Percentiles rank a stretch among this genome's conserved stretches.
These are phyloP conservation scores for Penicillium decumbens DNA, from an alignment of 2,329 filamentous ascomycete species.

Conservation along the genomic window DNA sequence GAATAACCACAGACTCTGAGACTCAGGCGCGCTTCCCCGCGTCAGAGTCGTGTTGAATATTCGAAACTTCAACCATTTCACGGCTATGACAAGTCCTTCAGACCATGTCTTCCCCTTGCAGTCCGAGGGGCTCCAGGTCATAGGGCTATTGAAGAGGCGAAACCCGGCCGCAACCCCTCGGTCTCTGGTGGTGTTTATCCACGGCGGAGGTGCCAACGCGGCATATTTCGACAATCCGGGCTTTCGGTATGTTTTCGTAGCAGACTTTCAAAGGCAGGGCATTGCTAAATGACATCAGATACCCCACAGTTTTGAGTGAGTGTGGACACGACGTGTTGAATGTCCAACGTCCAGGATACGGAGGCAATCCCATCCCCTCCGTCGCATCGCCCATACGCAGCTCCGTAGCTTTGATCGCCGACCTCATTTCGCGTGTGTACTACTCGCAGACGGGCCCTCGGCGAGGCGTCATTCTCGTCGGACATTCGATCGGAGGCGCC, in stretches of 20 bases:
- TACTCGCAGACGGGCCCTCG: background rate
- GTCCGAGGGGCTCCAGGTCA: background rate
- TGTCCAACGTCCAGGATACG: background rate
- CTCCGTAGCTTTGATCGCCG: background rate
- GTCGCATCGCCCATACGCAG: background rate
- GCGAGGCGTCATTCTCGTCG: conserved; percentile 11
- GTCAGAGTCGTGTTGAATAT: no score
- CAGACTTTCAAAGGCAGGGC: background rate
- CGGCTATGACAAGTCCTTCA: background rate
- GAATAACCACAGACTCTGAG: background rate
- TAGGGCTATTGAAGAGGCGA: background rate
- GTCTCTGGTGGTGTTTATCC: background rate
- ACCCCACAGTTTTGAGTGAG: background rate
- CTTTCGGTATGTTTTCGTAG: background rate
- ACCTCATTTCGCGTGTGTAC: background rate
- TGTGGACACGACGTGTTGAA: background rate
- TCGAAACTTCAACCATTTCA: background rate
- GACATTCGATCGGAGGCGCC: conserved; percentile 14
- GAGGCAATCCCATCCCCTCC: background rate
- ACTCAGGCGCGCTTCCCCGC: no score
- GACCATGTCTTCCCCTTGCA: background rate
- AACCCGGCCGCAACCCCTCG: background rate
- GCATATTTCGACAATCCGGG: background rate
- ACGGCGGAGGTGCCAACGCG: background rate
- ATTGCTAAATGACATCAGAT: background rate